Evolutionary conservation across 2,329 filamentous ascomycete species (phyloP).

Genomic region (Penicillium sp.): DNA sequence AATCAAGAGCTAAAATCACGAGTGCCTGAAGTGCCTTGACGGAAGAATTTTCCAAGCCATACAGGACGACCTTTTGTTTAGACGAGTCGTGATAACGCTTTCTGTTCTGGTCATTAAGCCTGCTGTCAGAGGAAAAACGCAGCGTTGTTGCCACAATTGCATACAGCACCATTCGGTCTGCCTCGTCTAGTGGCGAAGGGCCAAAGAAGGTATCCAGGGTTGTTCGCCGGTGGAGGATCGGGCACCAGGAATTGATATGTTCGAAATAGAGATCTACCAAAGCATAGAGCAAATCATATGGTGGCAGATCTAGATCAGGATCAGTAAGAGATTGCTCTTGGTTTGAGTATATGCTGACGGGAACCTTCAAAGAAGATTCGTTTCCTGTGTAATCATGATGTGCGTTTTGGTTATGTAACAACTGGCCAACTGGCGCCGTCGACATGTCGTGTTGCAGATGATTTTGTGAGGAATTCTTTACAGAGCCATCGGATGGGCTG

Average conservation of each 20-base stretch:
- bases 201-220: constrained; percentile 78
- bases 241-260: constrained; percentile 75
- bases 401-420: constrained; percentile 21
- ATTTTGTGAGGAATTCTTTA: constrained; percentile 21
- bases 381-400: constrained; percentile 37
- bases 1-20: constrained; percentile 74
- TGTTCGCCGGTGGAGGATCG: constrained; percentile 75
- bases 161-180: constrained; percentile 72
- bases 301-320: constrained; percentile 60
- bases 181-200: constrained; percentile 64
- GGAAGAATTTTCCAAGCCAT: constrained; percentile 80
- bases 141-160: constrained; percentile 83
- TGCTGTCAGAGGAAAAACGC: constrained; percentile 68
- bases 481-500: constrained; percentile 31
- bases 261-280: constrained; percentile 70
- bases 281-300: constrained; percentile 64
- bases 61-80: constrained; percentile 77
- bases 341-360: constrained; percentile 48
- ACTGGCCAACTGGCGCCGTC: constrained; percentile 13
- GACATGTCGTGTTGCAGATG: constrained; percentile 19
- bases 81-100: constrained; percentile 69
- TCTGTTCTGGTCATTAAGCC: constrained; percentile 64
- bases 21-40: constrained; percentile 80
- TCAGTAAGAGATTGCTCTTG: constrained; percentile 39
- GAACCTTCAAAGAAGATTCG: constrained; percentile 49